These are phyloP conservation scores for Cystofilobasidium ferigula DNA, from an alignment of 768 basidiomycete genomes.

Conservation along the genomic window DNA sequence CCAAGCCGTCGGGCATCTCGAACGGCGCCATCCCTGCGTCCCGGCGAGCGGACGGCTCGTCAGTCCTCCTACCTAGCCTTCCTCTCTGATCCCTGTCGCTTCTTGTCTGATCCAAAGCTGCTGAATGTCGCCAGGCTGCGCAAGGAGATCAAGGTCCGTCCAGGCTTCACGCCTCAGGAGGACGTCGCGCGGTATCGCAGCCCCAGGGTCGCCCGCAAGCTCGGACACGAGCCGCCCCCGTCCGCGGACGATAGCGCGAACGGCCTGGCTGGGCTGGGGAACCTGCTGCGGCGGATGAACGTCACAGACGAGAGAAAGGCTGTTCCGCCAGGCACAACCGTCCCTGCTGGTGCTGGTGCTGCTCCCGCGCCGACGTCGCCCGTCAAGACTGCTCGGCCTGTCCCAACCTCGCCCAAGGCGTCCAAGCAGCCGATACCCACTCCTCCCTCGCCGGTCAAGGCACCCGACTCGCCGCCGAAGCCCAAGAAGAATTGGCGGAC, in stretches of 20 bases:
- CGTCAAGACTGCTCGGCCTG: too few species aligned
- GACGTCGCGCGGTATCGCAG: conserved; percentile 79
- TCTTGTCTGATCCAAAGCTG: background rate
- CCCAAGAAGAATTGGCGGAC: too few species aligned
- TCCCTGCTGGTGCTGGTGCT: too few species aligned
- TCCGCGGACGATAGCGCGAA: background rate
- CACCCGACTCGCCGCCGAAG: too few species aligned
- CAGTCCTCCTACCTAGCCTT: background rate
- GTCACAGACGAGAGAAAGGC: background rate
- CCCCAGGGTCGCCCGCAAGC: conserved; percentile 40
- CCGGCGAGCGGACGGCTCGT: background rate
- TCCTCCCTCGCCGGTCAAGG: too few species aligned
- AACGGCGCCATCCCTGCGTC: background rate
- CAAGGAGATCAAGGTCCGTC: conserved; percentile 78
- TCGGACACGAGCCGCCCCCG: background rate
- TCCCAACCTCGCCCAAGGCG: too few species aligned
- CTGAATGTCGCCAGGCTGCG: conserved; percentile 49
- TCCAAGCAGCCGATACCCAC: too few species aligned
- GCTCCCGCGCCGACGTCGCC: too few species aligned
- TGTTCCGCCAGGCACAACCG: too few species aligned
- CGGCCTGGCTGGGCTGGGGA: background rate
- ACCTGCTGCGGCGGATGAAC: background rate
- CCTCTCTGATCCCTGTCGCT: background rate
- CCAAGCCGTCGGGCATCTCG: conserved; percentile 1
- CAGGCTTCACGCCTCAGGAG: conserved; percentile 89